Evolutionary conservation across 495 filamentous ascomycete species (phyloP), one percentile per base, ranked within the genome.

Genomic region (Hypoxylon fragiforme): DNA sequence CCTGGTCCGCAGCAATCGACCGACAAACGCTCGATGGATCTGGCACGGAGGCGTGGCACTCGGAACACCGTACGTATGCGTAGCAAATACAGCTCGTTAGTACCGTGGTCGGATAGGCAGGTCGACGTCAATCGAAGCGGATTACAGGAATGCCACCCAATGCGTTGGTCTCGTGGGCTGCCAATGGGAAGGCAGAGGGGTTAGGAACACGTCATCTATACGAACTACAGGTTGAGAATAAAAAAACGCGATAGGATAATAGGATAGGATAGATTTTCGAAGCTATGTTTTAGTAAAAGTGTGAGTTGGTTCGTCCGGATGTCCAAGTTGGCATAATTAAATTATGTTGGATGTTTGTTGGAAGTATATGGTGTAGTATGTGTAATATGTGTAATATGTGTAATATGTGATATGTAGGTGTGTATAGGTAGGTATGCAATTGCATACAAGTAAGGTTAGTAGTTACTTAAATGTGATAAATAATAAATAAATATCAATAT

Each of bases 151-250:
- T 21, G 41, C 41, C 45, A 45, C 57, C 57, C 30, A 50, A 60
- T 60, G 50, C 44, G 57, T 55, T 55, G 57, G 41, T 60, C 35
- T 36, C 26, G 20, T 44, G 34, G 53, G 58, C 52, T 62, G 38
- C 58, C 58, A 62, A 62, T 62, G 51, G 47, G 52, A 43, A 24
- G 26, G 37, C 20, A 8, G n/a, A n/a, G 16, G 44, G 43, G 3
- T 41, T 39, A 44, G 12, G 52, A 62, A 52, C 58, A 62, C 58
- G 58, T 62, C 58, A 62, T 62, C 58, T 57, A 49, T 48, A 47
- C 38, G 46, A 11, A 35, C 42, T 28, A 28, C 24, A 28, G 24
- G 4, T 4, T 28, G 24, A 9, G 9, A 28, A 28, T 28, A 9
- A n/a, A n/a, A n/a, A n/a, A 9, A 28, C 24, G 24, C 24, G 24